phyloP scores from a whole-genome alignment of 106 monocot genomes.

The Phalaenopsis aphrodite region DNA sequence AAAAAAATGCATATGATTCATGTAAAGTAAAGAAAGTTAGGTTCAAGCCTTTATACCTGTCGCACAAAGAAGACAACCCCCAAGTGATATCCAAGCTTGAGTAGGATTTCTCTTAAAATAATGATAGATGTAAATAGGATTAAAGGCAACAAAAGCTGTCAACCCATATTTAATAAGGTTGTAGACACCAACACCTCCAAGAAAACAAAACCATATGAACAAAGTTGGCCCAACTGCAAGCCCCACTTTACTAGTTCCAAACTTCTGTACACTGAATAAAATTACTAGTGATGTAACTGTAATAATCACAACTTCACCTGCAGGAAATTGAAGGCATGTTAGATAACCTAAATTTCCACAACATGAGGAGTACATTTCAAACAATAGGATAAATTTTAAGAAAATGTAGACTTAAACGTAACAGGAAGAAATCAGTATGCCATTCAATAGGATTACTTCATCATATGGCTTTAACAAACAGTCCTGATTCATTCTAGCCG shows the following conservation, averaged over 20 bases:
- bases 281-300: conserved; percentile 66
- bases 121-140: conserved; percentile 72
- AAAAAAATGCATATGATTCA: neutral
- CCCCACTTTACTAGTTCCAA: conserved; percentile 92
- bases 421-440: too few species aligned
- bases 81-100: conserved; percentile 88
- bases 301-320: conserved; percentile 90
- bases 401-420: too few species aligned
- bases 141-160: conserved; percentile 68
- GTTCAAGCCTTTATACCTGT: conserved; percentile 46
- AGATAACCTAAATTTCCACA: too few species aligned
- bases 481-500: too few species aligned
- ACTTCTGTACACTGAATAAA: conserved; percentile 85
- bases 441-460: too few species aligned
- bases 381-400: too few species aligned
- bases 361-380: too few species aligned
- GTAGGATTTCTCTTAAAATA: conserved; percentile 65
- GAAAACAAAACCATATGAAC: conserved; percentile 89
- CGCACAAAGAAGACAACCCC: conserved; percentile 90
- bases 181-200: conserved; percentile 76
- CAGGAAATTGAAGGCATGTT: too few species aligned
- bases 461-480: too few species aligned
- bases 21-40: neutral
- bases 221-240: conserved; percentile 80
- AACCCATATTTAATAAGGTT: conserved; percentile 77